phyloP scores from a whole-genome alignment of 2,329 filamentous ascomycete genomes.

The Colletotrichum nymphaeae region DNA sequence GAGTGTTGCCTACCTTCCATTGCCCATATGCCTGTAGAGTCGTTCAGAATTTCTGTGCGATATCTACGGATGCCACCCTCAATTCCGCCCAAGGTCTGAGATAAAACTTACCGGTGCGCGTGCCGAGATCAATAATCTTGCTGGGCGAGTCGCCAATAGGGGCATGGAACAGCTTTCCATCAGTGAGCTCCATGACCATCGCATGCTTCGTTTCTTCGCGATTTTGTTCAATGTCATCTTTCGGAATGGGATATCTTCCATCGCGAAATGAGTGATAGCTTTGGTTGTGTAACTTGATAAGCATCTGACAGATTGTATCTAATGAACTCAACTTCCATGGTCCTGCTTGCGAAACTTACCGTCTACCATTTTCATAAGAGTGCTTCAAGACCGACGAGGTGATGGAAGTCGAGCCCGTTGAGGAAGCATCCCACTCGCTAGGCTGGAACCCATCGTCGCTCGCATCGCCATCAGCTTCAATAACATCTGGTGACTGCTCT shows the following conservation, averaged over 20 bases:
- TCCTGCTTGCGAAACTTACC: not conserved
- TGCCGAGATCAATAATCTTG: conserved; percentile 44
- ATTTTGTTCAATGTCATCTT: conserved; percentile 42
- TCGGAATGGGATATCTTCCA: conserved; percentile 40
- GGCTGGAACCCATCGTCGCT: not conserved
- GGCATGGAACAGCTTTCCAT: conserved; percentile 43
- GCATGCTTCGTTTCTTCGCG: conserved; percentile 45
- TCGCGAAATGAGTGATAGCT: conserved; percentile 7
- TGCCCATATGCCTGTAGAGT: conserved; percentile 23
- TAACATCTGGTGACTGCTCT: not conserved
- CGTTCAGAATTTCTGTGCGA: not conserved
- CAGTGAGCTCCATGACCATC: conserved; percentile 43
- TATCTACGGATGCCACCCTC: not conserved
- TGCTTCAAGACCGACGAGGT: not conserved
- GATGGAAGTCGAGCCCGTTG: not conserved
- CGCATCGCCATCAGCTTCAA: not conserved
- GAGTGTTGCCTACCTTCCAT: not conserved
- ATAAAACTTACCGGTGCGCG: conserved; percentile 38
- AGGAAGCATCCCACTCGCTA: not conserved
- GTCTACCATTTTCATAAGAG: not conserved
- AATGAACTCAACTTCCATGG: not conserved
- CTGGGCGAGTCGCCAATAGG: conserved; percentile 44
- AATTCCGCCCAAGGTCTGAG: not conserved
- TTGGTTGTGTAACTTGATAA: not conserved
- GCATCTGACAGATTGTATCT: not conserved